A percentile compares a stretch with the other conserved stretches of the same genome.
Conservation (phyloP, 1,139 yeast species). For the Yamadazyma aaseri region DNA sequence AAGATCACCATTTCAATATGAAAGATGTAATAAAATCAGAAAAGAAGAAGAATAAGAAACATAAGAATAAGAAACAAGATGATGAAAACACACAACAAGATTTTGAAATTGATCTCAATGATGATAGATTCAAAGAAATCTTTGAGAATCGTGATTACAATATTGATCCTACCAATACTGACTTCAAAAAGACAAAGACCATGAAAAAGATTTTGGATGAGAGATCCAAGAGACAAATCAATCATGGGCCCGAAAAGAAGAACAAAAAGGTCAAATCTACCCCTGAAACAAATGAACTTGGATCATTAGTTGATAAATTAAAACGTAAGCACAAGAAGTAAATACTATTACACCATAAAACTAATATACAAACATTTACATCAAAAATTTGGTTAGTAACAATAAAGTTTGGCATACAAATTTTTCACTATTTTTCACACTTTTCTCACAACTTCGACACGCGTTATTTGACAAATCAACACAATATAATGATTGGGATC, state of each 20-base stretch:
- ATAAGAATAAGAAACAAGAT: constrained; percentile 38
- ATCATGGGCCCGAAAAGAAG: constrained; percentile 10
- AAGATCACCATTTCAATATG: constrained; percentile 69
- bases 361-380: background rate
- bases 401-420: background rate
- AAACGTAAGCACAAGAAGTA: constrained; percentile 27
- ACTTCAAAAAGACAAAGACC: constrained; percentile 81
- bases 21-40: constrained; percentile 74
- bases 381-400: background rate
- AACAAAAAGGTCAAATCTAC: constrained; percentile 6
- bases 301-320: constrained; percentile 35
- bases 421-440: background rate
- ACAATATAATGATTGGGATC: constrained; percentile 7
- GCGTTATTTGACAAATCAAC: constrained; percentile 7
- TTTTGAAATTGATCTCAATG: constrained; percentile 66
- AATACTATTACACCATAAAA: no score
- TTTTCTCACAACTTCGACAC: constrained; percentile 2
- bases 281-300: constrained; percentile 13
- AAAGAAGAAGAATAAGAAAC: constrained; percentile 51
- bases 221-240: constrained; percentile 54
- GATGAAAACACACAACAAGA: constrained; percentile 53
- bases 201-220: constrained; percentile 81
- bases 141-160: constrained; percentile 90
- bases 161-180: constrained; percentile 85
- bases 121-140: constrained; percentile 84